phyloP scores from a whole-genome alignment of 2,329 filamentous ascomycete genomes.

The Metarhizium guizhouense region DNA sequence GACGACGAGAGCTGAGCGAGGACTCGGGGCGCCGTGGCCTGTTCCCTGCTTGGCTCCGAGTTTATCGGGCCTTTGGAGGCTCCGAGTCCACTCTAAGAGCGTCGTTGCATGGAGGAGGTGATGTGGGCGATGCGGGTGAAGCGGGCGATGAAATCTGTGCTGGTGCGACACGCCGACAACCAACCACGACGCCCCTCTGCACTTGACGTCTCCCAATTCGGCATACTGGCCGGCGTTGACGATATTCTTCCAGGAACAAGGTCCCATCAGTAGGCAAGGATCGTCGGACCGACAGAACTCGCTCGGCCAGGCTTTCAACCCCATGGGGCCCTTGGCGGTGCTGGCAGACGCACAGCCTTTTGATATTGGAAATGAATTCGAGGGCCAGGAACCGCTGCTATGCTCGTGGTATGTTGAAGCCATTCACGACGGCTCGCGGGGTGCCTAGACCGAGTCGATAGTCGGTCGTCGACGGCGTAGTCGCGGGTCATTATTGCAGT shows the following conservation, averaged over 20 bases:
- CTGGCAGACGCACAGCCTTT: no score
- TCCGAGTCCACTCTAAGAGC: background rate
- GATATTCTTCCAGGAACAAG: background rate
- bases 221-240: no score
- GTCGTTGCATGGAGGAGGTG: background rate
- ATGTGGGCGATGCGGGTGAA: no score
- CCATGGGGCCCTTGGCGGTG: background rate
- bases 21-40: no score
- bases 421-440: no score
- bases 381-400: no score
- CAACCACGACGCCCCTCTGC: no score
- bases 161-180: background rate
- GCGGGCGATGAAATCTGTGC: background rate
- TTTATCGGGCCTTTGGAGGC: background rate
- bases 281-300: background rate
- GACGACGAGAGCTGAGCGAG: no score
- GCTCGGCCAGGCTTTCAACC: background rate
- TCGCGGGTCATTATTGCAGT: background rate
- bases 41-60: background rate
- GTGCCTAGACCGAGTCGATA: background rate
- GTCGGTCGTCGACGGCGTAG: background rate
- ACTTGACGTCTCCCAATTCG: no score
- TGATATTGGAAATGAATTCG: no score
- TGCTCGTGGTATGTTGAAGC: no score
- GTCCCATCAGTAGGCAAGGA: background rate